Percentiles rank a stretch among this genome's conserved stretches.
Evolutionary conservation across 805 yeast genomes (phyloP).

Genomic region (Osmozyma mogii): DNA sequence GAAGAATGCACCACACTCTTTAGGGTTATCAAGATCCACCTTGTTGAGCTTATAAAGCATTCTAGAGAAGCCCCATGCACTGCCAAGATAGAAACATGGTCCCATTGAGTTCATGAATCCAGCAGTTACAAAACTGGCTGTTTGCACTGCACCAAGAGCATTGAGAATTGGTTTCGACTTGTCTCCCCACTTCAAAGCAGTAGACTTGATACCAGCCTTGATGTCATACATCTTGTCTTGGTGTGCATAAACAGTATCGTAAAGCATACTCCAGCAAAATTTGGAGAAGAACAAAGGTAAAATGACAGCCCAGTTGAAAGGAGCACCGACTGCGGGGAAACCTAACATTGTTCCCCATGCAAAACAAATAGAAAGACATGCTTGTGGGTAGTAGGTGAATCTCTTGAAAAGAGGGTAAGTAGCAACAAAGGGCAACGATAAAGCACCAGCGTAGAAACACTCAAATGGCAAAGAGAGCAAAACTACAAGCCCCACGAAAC

Average conservation of each 20-base stretch:
- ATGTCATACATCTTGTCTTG: constrained; percentile 89
- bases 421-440: constrained; percentile 70
- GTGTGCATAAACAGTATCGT: constrained; percentile 95
- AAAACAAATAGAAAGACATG: constrained; percentile 70
- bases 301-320: constrained; percentile 67
- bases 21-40: constrained; percentile 76
- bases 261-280: constrained; percentile 88
- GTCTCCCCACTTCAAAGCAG: constrained; percentile 92
- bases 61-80: constrained; percentile 61
- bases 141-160: constrained; percentile 60
- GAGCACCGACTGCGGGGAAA: constrained; percentile 90
- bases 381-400: constrained; percentile 93
- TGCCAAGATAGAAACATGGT: constrained; percentile 69
- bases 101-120: constrained; percentile 78
- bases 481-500: constrained; percentile 65
- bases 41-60: constrained; percentile 57
- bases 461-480: constrained; percentile 67
- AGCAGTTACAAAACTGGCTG: constrained; percentile 53
- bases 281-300: constrained; percentile 69
- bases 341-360: constrained; percentile 94
- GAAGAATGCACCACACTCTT: constrained; percentile 77
- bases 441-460: constrained; percentile 77
- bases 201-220: constrained; percentile 86
- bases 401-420: constrained; percentile 91
- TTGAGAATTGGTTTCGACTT: constrained; percentile 63